Base-by-base conservation (phyloP, 257 asterid species). In the Leptodermis oblonga region DNA sequence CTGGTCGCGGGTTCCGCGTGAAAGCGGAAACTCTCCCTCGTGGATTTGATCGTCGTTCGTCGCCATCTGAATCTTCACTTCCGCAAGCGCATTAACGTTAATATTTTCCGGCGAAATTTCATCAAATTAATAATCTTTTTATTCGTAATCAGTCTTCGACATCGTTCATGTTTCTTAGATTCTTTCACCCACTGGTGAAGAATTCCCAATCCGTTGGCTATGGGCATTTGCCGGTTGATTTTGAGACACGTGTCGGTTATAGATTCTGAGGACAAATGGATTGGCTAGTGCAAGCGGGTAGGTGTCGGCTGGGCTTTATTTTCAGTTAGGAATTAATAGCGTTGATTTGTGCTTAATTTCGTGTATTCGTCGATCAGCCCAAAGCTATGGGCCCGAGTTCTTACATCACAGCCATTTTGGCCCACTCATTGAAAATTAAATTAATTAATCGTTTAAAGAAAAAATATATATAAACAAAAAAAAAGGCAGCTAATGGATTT, bases 31-130 rank as follows among this genome's bases (percentile, higher is more conserved):
- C 58, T 54, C 80, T 53, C 56, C 80, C 39, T 58, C 81, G 9
- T 13, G 20, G 4, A 18, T n/a, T n/a, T n/a, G n/a, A n/a, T n/a
- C n/a, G n/a, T n/a, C 76, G 3, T 74, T 66, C 43, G 72, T 74
- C 75, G 76, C 69, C 82, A 74, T 80, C 39, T 52, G 25, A n/a
- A 49, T 20, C 36, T 15, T 14, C 51, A 45, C 20, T 68, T 53
- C 63, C 55, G 41, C 13, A 23, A 39, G 33, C 31, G 12, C 41
- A 5, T 63, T 39, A 26, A n/a, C n/a, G n/a, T n/a, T n/a, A n/a
- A n/a, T n/a, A n/a, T n/a, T n/a, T n/a, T 13, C 52, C 34, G 13
- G 13, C 34, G 41, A 54, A 48, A 65, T 28, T 8, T 30, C 22
- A 30, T 20, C n/a, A 4, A 30, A 0, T 58, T 30, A 30, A 28